Conservation (phyloP, 1,284 basidiomycete species). For the Apiotrichum laibachii region DNA sequence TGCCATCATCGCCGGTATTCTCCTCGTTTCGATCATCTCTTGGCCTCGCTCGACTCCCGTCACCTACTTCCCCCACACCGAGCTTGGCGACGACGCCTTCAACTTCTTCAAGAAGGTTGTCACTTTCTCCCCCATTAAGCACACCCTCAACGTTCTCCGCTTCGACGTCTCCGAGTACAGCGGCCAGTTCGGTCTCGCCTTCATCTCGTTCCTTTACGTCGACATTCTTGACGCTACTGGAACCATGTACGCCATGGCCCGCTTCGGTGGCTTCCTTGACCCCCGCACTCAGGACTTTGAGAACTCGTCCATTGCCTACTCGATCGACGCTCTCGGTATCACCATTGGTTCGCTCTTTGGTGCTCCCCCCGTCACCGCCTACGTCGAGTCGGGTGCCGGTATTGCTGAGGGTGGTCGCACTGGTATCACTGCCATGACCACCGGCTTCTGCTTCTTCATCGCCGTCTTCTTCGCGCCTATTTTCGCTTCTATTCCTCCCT, state of each 20-base stretch:
- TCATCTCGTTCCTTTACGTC: conserved; percentile 72
- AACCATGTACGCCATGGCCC: conserved; percentile 86
- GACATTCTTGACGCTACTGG: conserved; percentile 65
- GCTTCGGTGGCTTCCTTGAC: conserved; percentile 83
- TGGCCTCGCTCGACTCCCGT: conserved; percentile 79
- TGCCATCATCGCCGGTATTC: conserved; percentile 55
- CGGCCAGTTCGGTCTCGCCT: conserved; percentile 21
- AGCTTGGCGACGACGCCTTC: conserved; percentile 67
- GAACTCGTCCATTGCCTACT: conserved; percentile 78
- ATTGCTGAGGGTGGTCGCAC: conserved; percentile 79
- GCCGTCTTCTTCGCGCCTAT: conserved; percentile 87
- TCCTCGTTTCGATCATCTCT: conserved; percentile 79
- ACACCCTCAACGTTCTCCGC: conserved; percentile 18
- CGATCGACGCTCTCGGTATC: conserved; percentile 54
- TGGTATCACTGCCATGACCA: conserved; percentile 74
- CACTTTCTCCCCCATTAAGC: conserved; percentile 22
- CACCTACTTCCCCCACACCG: conserved; percentile 76
- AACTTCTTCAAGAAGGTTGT: conserved; percentile 85
- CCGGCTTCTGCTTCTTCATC: conserved; percentile 75
- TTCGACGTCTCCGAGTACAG: conserved; percentile 16
- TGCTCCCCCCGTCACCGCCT: conserved; percentile 82
- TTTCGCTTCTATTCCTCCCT: conserved; percentile 79
- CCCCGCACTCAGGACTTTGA: conserved; percentile 84
- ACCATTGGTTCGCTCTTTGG: conserved; percentile 61
- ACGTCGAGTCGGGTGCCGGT: conserved; percentile 57